These are phyloP conservation scores for Neurospora crassa DNA, from an alignment of 2,329 filamentous ascomycete genomes.

Conservation along the genomic window DNA sequence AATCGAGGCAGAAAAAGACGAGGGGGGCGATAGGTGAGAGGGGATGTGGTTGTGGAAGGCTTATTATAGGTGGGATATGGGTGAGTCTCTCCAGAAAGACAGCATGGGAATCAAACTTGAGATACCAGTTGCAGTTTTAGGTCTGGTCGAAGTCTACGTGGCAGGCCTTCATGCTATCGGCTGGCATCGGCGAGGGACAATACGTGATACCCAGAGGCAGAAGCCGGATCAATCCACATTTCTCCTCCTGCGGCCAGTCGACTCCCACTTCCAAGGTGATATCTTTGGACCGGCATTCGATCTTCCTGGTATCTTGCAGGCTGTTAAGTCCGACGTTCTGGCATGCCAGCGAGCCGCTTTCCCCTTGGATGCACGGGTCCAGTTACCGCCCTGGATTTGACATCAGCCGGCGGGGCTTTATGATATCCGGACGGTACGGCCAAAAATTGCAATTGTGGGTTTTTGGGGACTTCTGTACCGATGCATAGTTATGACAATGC, in stretches of 20 bases:
- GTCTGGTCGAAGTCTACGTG: conserved; percentile 33
- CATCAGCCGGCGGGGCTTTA: conserved; percentile 27
- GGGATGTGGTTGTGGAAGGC: too few species aligned
- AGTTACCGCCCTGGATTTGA: conserved; percentile 36
- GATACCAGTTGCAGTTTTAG: not conserved
- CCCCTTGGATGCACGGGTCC: not conserved
- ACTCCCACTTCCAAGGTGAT: not conserved
- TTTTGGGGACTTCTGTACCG: not conserved
- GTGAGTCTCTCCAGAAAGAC: too few species aligned
- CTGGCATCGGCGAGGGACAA: not conserved
- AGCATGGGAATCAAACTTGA: too few species aligned
- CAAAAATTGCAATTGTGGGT: not conserved
- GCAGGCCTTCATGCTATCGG: not conserved
- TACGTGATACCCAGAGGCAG: not conserved
- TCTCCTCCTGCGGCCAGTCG: not conserved
- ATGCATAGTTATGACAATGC: not conserved
- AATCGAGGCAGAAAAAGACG: too few species aligned
- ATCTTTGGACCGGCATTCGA: not conserved
- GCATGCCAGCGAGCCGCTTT: not conserved
- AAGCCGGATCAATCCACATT: not conserved
- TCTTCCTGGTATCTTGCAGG: not conserved
- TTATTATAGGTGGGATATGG: too few species aligned
- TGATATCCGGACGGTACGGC: not conserved
- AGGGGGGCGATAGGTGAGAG: too few species aligned
- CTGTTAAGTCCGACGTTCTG: not conserved